Conservation (phyloP, 768 basidiomycete genomes). For the Tephrocybe sp. region DNA sequence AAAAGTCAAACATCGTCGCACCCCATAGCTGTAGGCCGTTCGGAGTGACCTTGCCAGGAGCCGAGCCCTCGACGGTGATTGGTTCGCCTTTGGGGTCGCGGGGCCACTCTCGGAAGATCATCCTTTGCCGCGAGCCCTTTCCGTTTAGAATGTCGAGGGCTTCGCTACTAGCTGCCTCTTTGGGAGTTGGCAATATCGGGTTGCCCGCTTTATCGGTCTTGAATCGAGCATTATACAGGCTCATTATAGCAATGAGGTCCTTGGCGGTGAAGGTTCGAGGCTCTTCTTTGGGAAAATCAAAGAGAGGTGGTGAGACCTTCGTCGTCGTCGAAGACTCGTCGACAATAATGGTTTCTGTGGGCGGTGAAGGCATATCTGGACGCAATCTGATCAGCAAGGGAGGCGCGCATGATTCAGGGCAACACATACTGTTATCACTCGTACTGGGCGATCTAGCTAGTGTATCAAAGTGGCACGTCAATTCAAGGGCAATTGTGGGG, state of each 20-base stretch:
- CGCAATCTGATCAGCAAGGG: too few species aligned
- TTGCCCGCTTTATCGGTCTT: background rate
- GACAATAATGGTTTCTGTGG: background rate
- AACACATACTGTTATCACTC: too few species aligned
- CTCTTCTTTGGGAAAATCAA: slow-evolving; percentile 11
- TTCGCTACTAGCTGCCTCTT: slow-evolving; percentile 2
- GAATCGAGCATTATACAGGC: background rate
- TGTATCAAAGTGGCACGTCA: too few species aligned
- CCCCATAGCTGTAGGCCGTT: slow-evolving; percentile 41
- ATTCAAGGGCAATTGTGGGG: too few species aligned
- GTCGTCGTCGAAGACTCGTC: background rate
- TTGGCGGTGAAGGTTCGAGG: slow-evolving; percentile 13
- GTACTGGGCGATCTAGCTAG: too few species aligned
- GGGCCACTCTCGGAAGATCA: slow-evolving; percentile 16
- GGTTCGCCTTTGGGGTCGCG: slow-evolving; percentile 12
- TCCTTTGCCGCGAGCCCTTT: background rate
- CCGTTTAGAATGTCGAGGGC: slow-evolving; percentile 2
- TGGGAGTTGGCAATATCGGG: background rate
- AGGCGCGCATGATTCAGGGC: too few species aligned
- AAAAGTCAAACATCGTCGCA: slow-evolving; percentile 43
- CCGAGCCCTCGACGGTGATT: slow-evolving; percentile 10
- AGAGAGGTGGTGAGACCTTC: slow-evolving; percentile 1
- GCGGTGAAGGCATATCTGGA: too few species aligned
- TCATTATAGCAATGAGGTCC: slow-evolving; percentile 14
- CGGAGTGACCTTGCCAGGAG: slow-evolving; percentile 29